Evolutionary conservation across 2,329 filamentous ascomycete genomes (phyloP), one percentile per base, ranked within the genome.

Genomic region (Celoporthe dispersa): DNA sequence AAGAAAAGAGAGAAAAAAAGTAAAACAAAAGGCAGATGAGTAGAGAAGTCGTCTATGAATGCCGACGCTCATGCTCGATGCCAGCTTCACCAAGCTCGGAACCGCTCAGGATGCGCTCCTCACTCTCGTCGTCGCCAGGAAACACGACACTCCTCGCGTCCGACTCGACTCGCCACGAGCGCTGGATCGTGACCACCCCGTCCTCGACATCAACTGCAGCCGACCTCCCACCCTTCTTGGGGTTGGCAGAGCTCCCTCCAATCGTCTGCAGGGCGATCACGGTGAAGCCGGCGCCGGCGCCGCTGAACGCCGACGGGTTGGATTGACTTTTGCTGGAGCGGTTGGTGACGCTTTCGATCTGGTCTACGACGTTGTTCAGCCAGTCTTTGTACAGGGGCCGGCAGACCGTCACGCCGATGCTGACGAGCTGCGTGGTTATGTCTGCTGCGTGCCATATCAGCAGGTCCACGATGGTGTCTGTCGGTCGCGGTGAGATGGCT

Each of bases 321-420:
- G 67, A 12, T 8, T 57, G 60, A 22, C 8, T 48, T 9, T 19
- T 51, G 25, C 33, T 59, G 7, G 33, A n/a, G 9, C 57, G 37
- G 35, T 35, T 39, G 35, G 57, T 53, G 1, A 37, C 4, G 22
- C 35, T 65, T 16, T 70, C 66, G 25, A 72, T 60, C 1, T 25
- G 62, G 16, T 64, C 68, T 5, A 44, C 65, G n/a, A 72, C 62
- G n/a, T 59, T 60, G 48, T 72, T 55, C 11, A 72, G 53, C 65
- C 65, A 72, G 22, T 72, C 65, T 25, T 72, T 72, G 39, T 72
- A 72, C 22, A 72, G 16, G 2, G 70, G 70, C 22, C 70, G 70
- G 39, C 70, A 72, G 28, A 72, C 70, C 6, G 70, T 72, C 6
- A 68, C 31, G 2, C 57, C 66, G 22, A 72, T 70, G 25, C 70